Base-by-base conservation (phyloP, 2,329 filamentous ascomycete species). In the Arthrobotrys sinensis region DNA sequence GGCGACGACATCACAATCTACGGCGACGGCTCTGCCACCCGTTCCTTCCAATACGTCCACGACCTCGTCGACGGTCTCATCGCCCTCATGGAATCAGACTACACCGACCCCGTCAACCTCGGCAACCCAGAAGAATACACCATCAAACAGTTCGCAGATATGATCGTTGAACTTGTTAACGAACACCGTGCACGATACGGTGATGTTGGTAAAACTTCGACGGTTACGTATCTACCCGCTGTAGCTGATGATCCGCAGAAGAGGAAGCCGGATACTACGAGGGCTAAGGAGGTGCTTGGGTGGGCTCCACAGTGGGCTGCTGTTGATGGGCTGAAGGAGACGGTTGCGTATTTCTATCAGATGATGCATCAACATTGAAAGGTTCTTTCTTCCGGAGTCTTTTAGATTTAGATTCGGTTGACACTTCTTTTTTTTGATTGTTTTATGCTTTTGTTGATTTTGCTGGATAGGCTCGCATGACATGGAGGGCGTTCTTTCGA, bases 11-110 rank as follows among this genome's bases (percentile, higher is more conserved):
- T 83, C 7, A 81, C 77, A 28, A 80, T 83, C 19, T 83, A 82
- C 34, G 83, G 83, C 11, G 82, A 83, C 48, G 83, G 83, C 21
- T 79, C 75, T 5, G 80, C 82, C 7, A 83, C 83, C 48, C 79
- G 82, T 45, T 83, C 82, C 8, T 83, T 83, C 67, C 82, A 83
- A 57, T 83, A 82, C 72, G 80, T 84, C 8, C 80, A 82, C 16
- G 82, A 83, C 71, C 82, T 83, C 34, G 72, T 82, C 60, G 76
- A 81, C n/a, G 83, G 82, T 0, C 80, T 84, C 14, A 80, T 82
- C 48, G 38, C 48, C 1, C 79, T 84, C 3, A 83, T 84, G 83
- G 80, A 81, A 10, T 82, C 80, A 28, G 80, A 81, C 19, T 82
- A 80, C 66, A 80, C 71, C 4, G 71, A 80, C 10, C 82, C 82